Conservation (phyloP, 2,329 filamentous ascomycete genomes). For the Aspergillus costaricaensis region DNA sequence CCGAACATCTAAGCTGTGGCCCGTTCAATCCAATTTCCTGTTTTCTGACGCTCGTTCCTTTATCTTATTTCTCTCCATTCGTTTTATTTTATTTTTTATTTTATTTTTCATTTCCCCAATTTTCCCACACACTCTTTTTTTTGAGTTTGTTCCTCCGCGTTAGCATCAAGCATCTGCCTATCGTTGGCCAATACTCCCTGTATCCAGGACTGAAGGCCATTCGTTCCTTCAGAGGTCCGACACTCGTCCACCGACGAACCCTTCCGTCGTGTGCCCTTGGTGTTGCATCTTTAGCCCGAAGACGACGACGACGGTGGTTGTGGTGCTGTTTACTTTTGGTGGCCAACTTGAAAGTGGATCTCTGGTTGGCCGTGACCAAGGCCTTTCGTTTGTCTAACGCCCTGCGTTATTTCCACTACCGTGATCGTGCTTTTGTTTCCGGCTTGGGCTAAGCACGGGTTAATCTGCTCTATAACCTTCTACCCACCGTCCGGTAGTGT, state of each 20-base stretch:
- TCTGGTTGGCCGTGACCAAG: slow-evolving; percentile 20
- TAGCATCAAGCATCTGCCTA: slow-evolving; percentile 20
- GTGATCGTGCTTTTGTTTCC: slow-evolving; percentile 21
- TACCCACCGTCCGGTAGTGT: slow-evolving; percentile 21
- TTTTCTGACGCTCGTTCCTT: slow-evolving; percentile 9
- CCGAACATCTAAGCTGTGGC: slow-evolving; percentile 21
- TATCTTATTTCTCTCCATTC: slow-evolving; percentile 2
- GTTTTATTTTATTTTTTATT: background rate
- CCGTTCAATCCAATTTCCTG: slow-evolving; percentile 14
- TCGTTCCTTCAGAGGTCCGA: slow-evolving; percentile 18
- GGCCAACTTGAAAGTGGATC: slow-evolving; percentile 26
- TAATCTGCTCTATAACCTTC: slow-evolving; percentile 26
- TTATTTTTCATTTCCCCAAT: background rate
- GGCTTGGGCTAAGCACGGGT: slow-evolving; percentile 27
- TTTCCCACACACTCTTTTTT: background rate
- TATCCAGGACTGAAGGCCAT: slow-evolving; percentile 17
- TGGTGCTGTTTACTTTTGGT: slow-evolving; percentile 10
- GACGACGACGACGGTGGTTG: background rate
- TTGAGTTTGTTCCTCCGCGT: slow-evolving; percentile 19
- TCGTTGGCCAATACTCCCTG: slow-evolving; percentile 19
- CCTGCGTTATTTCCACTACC: slow-evolving; percentile 33
- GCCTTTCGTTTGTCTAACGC: slow-evolving; percentile 17
- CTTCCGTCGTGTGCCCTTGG: slow-evolving; percentile 16
- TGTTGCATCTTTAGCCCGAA: slow-evolving; percentile 13
- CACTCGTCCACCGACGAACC: slow-evolving; percentile 10